Evolutionary conservation across 441 rosid species (phyloP).

Genomic region (Populus hybrid): DNA sequence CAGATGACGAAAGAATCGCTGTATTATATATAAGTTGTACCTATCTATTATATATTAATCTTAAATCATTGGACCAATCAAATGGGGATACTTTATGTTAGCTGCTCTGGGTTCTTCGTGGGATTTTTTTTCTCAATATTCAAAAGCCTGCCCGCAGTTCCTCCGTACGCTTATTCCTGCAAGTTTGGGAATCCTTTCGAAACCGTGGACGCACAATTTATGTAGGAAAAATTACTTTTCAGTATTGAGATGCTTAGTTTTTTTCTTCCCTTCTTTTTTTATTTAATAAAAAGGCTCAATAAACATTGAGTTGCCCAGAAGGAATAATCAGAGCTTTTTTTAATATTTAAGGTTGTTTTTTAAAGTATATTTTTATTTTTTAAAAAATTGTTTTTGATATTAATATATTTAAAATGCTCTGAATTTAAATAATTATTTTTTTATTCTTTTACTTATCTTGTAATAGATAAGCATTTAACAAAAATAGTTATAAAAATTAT

Average conservation of each 20-base stretch:
- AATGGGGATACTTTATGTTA: slow-evolving; percentile 1
- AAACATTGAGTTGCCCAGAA: no score
- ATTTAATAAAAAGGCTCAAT: no score
- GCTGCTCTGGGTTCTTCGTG: neutral
- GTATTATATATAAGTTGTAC: slow-evolving; percentile 11
- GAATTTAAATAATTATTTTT: no score
- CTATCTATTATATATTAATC: slow-evolving; percentile 17
- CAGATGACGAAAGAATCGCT: slow-evolving; percentile 36
- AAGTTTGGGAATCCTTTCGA: slow-evolving; percentile 1
- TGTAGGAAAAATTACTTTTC: neutral
- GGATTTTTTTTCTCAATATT: slow-evolving; percentile 13
- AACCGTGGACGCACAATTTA: neutral
- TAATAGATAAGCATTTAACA: no score
- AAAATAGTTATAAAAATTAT: no score
- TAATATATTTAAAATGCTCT: no score
- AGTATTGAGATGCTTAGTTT: neutral
- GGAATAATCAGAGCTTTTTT: no score
- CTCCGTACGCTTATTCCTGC: slow-evolving; percentile 45
- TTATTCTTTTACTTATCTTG: no score
- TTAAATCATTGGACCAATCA: slow-evolving; percentile 24
- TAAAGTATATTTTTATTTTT: no score
- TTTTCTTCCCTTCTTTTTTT: no score
- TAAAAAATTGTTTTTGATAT: no score
- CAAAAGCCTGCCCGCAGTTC: slow-evolving; percentile 33
- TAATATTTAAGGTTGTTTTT: no score